A percentile compares a stretch with the other conserved stretches of the same genome.
These are phyloP conservation scores for Pleodorina starrii DNA, from an alignment of 139 green algal genomes.

Conservation along the genomic window DNA sequence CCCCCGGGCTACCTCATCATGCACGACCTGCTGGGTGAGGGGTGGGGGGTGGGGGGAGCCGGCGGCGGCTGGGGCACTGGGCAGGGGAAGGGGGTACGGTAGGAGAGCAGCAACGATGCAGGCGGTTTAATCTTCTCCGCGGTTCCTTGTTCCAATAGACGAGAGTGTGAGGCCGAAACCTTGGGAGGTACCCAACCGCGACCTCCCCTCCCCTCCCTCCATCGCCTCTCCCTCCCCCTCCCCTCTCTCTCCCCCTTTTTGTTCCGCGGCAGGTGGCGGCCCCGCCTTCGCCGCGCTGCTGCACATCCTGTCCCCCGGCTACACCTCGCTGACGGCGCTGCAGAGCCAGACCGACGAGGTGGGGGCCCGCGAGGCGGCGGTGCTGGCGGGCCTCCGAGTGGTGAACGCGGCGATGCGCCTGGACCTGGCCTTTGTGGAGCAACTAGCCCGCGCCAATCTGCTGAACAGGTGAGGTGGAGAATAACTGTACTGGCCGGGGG, in stretches of 20 bases:
- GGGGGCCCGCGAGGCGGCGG: constrained; percentile 52
- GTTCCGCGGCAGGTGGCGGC: constrained; percentile 29
- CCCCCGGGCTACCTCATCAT: constrained; percentile 66
- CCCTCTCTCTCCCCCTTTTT: background rate
- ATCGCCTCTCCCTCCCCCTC: background rate
- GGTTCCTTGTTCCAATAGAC: no score
- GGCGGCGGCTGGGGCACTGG: no score
- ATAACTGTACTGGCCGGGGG: no score
- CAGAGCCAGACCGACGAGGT: constrained; percentile 42
- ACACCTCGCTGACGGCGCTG: constrained; percentile 56
- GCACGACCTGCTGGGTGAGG: constrained; percentile 74
- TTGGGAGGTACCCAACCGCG: no score
- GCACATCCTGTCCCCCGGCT: constrained; percentile 61
- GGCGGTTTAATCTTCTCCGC: no score
- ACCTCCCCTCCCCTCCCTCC: background rate
- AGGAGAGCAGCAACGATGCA: background rate
- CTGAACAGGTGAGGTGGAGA: constrained; percentile 38
- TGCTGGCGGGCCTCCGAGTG: constrained; percentile 72
- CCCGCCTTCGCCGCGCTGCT: constrained; percentile 55
- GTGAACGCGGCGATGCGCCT: constrained; percentile 66
- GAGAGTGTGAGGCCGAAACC: no score
- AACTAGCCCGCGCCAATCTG: background rate
- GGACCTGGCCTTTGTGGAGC: constrained; percentile 53
- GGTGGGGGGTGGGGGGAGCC: no score
- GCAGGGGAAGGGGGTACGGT: background rate